Evolutionary conservation across 805 yeast genomes (phyloP).

Genomic region (Maudiozyma pseudohumilis): DNA sequence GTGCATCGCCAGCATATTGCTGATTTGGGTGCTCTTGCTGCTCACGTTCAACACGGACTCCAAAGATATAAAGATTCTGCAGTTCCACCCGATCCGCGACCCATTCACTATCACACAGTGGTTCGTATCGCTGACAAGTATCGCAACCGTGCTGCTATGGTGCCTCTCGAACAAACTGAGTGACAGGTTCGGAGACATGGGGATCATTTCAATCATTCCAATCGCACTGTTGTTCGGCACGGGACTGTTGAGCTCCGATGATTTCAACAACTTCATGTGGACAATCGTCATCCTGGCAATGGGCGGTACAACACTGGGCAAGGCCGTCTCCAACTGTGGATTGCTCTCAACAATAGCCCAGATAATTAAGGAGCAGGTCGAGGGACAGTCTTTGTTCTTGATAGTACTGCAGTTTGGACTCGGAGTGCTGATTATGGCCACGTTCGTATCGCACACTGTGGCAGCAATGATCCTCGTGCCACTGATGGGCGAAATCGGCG

Average conservation of each 20-base stretch:
- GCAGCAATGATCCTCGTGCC: conserved; percentile 93
- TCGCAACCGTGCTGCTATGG: conserved; percentile 76
- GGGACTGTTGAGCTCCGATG: conserved; percentile 77
- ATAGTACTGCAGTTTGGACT: conserved; percentile 73
- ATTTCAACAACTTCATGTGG: conserved; percentile 94
- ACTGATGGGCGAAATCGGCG: conserved; percentile 82
- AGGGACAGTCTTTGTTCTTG: conserved; percentile 57
- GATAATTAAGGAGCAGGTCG: conserved; percentile 55
- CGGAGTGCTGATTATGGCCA: conserved; percentile 74
- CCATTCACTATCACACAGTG: conserved; percentile 63
- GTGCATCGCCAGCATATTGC: conserved; percentile 46
- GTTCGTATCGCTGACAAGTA: conserved; percentile 59
- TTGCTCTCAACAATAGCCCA: conserved; percentile 68
- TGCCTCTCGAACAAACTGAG: conserved; percentile 73
- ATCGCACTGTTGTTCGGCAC: conserved; percentile 87
- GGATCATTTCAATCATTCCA: conserved; percentile 87
- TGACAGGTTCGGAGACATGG: conserved; percentile 84
- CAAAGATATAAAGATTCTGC: conserved; percentile 36
- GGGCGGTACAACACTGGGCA: conserved; percentile 96
- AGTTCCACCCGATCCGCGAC: conserved; percentile 46
- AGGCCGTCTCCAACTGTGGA: conserved; percentile 89
- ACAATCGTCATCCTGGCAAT: conserved; percentile 89
- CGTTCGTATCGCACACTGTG: conserved; percentile 93
- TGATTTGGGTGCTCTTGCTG: conserved; percentile 65
- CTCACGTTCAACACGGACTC: conserved; percentile 51